Evolutionary conservation across 352 stramenopile species (phyloP), one percentile per base, ranked within the genome.

Genomic region (Phytophthora megakarya): DNA sequence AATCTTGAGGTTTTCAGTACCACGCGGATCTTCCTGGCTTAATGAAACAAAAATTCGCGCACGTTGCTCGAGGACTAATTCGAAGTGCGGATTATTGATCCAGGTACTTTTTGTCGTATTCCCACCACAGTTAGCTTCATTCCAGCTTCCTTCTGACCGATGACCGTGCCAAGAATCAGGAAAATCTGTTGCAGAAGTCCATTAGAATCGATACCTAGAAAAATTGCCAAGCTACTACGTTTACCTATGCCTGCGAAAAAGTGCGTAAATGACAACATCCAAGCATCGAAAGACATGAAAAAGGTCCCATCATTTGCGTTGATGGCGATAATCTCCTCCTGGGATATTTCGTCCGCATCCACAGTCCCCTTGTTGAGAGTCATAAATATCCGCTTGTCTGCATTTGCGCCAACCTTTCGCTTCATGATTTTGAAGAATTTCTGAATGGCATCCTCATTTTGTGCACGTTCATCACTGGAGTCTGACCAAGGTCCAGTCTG

Each of bases 241-340:
- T 15, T 70, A 95, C 86, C 89, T 15, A 97, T 92, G 18, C 87
- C 90, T 19, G 92, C 82, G 47, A 97, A 98, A 39, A 98, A 93
- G 38, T 96, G 86, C 0, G 89, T 97, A 61, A 96, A 98, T 48
- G 92, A 86, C 49, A 85, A 65, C 67, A 85, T 88, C 89, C 89
- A 97, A 2, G 88, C 90, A 22, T 92, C 80, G 56, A 75, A 98
- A 13, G 78, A 76, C 88, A 98, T 98, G 75, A 97, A 97, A 54
- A 98, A 98, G 2, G 89, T 96, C 3, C 92, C 92, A 50, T 98
- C 92, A 37, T 88, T 92, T 3, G 76, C 63, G 40, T 97, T 97
- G 19, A 91, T 73, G 15, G 94, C 84, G 7, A 88, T 65, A 3
- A 90, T 70, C 35, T 97, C 85, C 55, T 92, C 86, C 54, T 92